Base-by-base conservation (phyloP, 2,329 filamentous ascomycete species). In the Diaporthe sp. region DNA sequence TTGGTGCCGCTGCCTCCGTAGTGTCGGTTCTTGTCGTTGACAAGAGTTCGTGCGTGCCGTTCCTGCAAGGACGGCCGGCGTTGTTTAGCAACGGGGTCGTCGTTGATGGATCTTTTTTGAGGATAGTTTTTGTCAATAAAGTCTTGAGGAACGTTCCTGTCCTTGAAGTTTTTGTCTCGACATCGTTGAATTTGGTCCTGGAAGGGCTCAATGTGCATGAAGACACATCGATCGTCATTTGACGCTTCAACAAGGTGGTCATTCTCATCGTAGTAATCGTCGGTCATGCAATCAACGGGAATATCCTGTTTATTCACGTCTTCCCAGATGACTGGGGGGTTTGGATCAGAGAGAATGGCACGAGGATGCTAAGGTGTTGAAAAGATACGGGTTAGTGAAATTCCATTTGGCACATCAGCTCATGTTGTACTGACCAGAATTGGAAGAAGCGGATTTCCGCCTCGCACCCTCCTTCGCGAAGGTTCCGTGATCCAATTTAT, bases 21-120 rank as follows among this genome's bases (percentile, higher is more conserved):
- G 39, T 22, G 67, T 25, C 17, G 19, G n/a, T 61, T 49, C 22
- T 53, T 49, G 31, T 72, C 70, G 17, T 61, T 61, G 25, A 72
- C 17, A 22, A 61, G 53, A 31, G 55, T 46, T 4, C 70, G 39
- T 28, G 55, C 25, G 28, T 46, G 7, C 25, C 9, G 39, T 12
- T 37, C 7, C 3, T 28, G 53, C 13, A 51, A 28, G 15, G 25
- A 28, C 8, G 28, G 44, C 17, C 6, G 15, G 8, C 13, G 28
- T 19, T 57, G 28, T 4, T 57, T 34, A 13, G 17, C 53, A 57
- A 9, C 53, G 6, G 15, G 17, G 53, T 19, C 25, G 15, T 57
- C 8, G 19, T 6, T 19, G 53, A 55, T 25, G 42, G 31, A 22
- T 17, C 46, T 49, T 22, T 49, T 49, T 34, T 34, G 34, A 34